A percentile compares a stretch with the other conserved stretches of the same genome.
phyloP scores from a whole-genome alignment of 2,329 filamentous ascomycete species.

The Nothopassalora personata region DNA sequence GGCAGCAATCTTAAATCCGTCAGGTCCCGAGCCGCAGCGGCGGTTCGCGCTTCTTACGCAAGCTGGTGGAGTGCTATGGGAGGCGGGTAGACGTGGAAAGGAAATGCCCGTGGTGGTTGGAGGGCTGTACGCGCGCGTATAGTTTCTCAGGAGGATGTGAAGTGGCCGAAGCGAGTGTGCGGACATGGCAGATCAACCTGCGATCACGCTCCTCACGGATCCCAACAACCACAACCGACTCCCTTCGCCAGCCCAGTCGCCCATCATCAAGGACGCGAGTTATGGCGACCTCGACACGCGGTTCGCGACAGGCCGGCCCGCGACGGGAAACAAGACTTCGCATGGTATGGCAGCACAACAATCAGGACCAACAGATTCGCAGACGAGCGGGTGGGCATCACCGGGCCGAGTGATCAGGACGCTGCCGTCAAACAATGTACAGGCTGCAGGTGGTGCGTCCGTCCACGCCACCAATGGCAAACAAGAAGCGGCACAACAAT shows the following conservation, averaged over 20 bases:
- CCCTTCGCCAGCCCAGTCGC: slow-evolving; percentile 26
- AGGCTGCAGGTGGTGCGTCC: slow-evolving; percentile 11
- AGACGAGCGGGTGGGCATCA: slow-evolving; percentile 17
- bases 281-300: slow-evolving; percentile 8
- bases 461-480: slow-evolving; percentile 25
- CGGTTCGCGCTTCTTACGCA: not conserved
- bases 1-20: slow-evolving; percentile 1
- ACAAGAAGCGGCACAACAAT: slow-evolving; percentile 30
- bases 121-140: not conserved
- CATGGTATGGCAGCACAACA: slow-evolving; percentile 4
- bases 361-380: slow-evolving; percentile 11
- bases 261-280: slow-evolving; percentile 11
- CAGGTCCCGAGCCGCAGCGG: not conserved
- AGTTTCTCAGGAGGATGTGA: not conserved
- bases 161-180: not conserved
- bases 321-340: slow-evolving; percentile 9
- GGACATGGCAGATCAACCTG: slow-evolving; percentile 12
- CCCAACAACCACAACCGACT: slow-evolving; percentile 33
- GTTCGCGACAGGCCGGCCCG: slow-evolving; percentile 11
- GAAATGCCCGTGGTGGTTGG: slow-evolving; percentile 1
- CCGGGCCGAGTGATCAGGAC: slow-evolving; percentile 24
- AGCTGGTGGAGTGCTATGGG: not conserved
- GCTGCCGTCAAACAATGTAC: slow-evolving; percentile 19
- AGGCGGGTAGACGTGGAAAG: not conserved
- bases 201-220: slow-evolving; percentile 42